Conservation (phyloP, 192 early-diverging fungal species). For the Coemansia sp. region DNA sequence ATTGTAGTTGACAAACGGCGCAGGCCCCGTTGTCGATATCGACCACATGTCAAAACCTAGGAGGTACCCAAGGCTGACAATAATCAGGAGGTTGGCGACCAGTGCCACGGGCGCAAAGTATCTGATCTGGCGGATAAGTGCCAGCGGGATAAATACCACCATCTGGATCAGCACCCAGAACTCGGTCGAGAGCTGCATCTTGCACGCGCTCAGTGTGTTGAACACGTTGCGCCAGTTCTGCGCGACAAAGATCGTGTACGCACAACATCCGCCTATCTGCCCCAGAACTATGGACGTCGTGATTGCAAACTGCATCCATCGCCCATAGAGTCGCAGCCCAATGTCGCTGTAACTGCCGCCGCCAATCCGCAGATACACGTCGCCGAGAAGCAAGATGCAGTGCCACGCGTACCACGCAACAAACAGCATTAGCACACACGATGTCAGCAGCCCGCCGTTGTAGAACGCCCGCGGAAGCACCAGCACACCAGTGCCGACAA, state of each 20-base stretch:
- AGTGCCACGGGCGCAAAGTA: constrained; percentile 87
- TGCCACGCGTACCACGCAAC: constrained; percentile 70
- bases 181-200: constrained; percentile 65
- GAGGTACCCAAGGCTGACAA: constrained; percentile 84
- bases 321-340: constrained; percentile 67
- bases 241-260: constrained; percentile 90
- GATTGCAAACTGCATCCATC: constrained; percentile 68
- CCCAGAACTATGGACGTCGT: constrained; percentile 72
- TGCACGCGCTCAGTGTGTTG: constrained; percentile 72
- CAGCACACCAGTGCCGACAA: constrained; percentile 80
- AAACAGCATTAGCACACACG: constrained; percentile 58
- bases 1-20: constrained; percentile 79
- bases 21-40: constrained; percentile 57
- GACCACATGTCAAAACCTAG: constrained; percentile 78
- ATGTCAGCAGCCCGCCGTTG: constrained; percentile 76
- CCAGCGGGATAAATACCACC: constrained; percentile 79
- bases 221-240: constrained; percentile 79
- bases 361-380: constrained; percentile 63
- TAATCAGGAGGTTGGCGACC: constrained; percentile 91
- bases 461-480: constrained; percentile 80
- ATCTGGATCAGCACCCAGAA: constrained; percentile 83
- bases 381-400: constrained; percentile 68
- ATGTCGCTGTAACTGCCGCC: constrained; percentile 76
- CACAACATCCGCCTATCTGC: constrained; percentile 88
- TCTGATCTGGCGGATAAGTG: constrained; percentile 91